A percentile compares a stretch with the other conserved stretches of the same genome.
Evolutionary conservation across 768 basidiomycete genomes (phyloP).

Genomic region (Psilocybe subaeruginosa): DNA sequence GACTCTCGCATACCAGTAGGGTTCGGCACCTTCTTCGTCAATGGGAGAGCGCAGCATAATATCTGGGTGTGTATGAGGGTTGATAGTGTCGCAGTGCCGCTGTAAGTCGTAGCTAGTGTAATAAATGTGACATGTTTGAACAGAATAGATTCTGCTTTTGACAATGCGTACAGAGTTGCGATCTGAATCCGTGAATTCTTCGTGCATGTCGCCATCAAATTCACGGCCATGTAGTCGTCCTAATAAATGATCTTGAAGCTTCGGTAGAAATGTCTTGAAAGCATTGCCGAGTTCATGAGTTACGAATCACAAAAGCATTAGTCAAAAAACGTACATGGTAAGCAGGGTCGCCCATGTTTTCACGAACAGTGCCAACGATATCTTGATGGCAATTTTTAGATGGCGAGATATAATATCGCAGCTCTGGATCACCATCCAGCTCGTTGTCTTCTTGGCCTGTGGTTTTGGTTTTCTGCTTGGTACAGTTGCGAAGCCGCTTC

Average conservation of each 20-base stretch:
- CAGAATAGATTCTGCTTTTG: conserved; percentile 22
- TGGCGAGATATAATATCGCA: too few species aligned
- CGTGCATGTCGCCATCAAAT: neutral
- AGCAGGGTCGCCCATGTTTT: too few species aligned
- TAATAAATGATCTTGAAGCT: too few species aligned
- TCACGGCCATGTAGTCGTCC: too few species aligned
- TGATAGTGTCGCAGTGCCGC: conserved; percentile 37
- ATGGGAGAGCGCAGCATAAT: conserved; percentile 33
- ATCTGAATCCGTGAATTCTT: neutral
- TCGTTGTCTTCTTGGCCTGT: too few species aligned
- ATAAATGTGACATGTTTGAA: conserved; percentile 30
- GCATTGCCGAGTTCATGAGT: neutral
- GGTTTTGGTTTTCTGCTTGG: neutral
- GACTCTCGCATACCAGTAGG: conserved; percentile 22
- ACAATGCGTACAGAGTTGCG: neutral
- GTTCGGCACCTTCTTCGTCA: conserved; percentile 1
- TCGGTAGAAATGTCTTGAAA: neutral
- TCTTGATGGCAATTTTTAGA: too few species aligned
- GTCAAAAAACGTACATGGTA: neutral
- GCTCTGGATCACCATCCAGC: too few species aligned
- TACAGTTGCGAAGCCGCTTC: neutral
- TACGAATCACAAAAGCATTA: neutral
- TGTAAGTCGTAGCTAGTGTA: conserved; percentile 46
- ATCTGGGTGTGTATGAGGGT: conserved; percentile 31
- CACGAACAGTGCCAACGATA: too few species aligned